Evolutionary conservation across 805 yeast genomes (phyloP), one percentile per base, ranked within the genome.

Genomic region (Yamadazyma laniorum): DNA sequence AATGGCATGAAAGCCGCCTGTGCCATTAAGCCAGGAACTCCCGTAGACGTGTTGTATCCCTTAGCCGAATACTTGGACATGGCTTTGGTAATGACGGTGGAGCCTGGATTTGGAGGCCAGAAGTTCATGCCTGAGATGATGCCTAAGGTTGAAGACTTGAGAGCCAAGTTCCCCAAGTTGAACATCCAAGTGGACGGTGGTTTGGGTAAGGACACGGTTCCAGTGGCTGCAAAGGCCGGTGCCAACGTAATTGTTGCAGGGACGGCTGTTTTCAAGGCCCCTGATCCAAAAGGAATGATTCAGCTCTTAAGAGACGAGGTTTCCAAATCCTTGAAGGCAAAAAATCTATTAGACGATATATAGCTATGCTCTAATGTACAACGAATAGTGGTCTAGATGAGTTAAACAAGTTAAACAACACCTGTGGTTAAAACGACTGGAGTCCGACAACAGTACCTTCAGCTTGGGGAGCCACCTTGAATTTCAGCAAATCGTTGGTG

Each of bases 51-150:
- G 3, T 73, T 90, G 29, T 80, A 71, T 52, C 90, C 86, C 19
- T 65, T 86, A 43, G 91, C 82, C 18, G 82, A 82, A 33, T 68
- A 77, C 40, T 71, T 91, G 50, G 98, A 93, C 61, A 87, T 91
- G 96, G 90, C 87, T n/a, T 72, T 93, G 42, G 83, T 93, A 29
- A 93, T 91, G 98, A 93, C 99, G 2, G 98, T 93, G 25, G 99
- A 93, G 67, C 99, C 99, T 11, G 99, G 99, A 0, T 91, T 93
- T 59, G 99, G 99, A 16, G 99, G 99, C 32, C 99, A 93, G 67
- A 85, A 84, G 61, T 93, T 93, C 71, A 89, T 87, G 96, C 68
- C 79, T 14, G 86, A 80, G 42, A 90, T 91, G 96, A 90, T 93
- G 98, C 88, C 95, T 45, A 91, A 91, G 65, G 98, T 91, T 34